Evolutionary conservation across 73 alveolate species (phyloP), one percentile per base, ranked within the genome.

Genomic region (Paramecium primaurelia): DNA sequence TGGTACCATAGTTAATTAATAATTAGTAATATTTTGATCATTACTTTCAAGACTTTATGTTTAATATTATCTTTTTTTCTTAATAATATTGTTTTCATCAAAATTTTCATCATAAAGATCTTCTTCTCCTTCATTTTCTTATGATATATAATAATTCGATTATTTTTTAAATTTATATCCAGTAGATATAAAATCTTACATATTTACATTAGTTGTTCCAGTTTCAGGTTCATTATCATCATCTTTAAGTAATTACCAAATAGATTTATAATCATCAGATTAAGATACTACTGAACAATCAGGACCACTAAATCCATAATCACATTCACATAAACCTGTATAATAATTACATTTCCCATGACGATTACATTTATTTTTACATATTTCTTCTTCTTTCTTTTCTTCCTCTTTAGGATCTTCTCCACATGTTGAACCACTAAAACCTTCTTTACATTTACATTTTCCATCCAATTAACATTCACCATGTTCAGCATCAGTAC

Each of bases 401-500:
- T 75, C 34, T 20, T 75, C 60, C 16, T 75, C 88, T 4, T 75
- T 77, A 4, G 69, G 69, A 16, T 54, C 69, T 6, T 44, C 58
- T 22, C 73, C 88, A 87, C 93, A 87, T 12, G 93, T 77, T 11
- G 22, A 20, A 18, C 93, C 93, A n/a, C 54, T 42, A 44, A 64
- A 87, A 11, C 93, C 93, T 40, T 87, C 89, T 28, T 87, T 64
- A 22, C 93, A 87, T 8, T 59, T 42, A 26, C 93, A 87, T 38
- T 34, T 64, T 37, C 93, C 93, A 60, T 64, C 64, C 58, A 58
- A 64, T 22, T 87, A 59, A 37, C 93, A 87, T 20, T 64, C 47
- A 1, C 93, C 93, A 22, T 87, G 84, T 25, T 87, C 93, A 10
- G 86, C 59, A 68, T 77, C 86, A 5, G 93, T 87, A 60, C 93